Conservation (phyloP, 2,329 filamentous ascomycete species). For the Colletotrichum sp. region DNA sequence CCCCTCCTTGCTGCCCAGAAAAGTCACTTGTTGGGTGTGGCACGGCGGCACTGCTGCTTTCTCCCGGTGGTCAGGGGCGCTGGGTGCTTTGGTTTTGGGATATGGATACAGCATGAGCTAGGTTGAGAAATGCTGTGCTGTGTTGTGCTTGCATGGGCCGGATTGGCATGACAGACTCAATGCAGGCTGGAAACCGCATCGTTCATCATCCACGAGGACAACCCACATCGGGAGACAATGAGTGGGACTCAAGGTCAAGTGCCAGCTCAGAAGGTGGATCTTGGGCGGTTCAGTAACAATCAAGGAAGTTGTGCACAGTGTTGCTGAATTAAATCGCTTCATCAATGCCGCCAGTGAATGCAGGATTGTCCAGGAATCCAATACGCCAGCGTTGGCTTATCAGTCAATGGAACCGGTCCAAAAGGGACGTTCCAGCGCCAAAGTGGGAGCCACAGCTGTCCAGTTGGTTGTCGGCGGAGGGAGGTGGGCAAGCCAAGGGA, state of each 20-base stretch:
- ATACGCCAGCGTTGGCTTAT: neutral
- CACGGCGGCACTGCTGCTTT: neutral
- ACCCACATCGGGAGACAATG: neutral
- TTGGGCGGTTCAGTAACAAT: neutral
- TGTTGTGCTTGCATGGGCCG: neutral
- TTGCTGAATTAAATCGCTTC: neutral
- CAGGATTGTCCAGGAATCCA: neutral
- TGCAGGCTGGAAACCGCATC: neutral
- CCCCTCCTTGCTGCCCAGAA: neutral
- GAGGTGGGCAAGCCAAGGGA: neutral
- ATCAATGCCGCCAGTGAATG: neutral
- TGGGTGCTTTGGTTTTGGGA: neutral
- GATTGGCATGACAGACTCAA: neutral
- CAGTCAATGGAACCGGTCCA: neutral
- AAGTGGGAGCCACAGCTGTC: neutral
- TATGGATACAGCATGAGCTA: neutral
- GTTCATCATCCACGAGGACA: neutral
- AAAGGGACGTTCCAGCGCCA: neutral
- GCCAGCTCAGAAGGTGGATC: constrained; percentile 6
- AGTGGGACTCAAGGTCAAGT: neutral
- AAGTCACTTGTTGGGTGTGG: neutral
- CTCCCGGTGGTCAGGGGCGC: neutral
- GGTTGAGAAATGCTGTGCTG: neutral
- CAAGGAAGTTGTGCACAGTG: neutral
- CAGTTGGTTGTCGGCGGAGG: neutral